These are phyloP conservation scores for Triticum dicoccoides DNA, from an alignment of 176 grass and related monocot genomes.

Conservation along the genomic window DNA sequence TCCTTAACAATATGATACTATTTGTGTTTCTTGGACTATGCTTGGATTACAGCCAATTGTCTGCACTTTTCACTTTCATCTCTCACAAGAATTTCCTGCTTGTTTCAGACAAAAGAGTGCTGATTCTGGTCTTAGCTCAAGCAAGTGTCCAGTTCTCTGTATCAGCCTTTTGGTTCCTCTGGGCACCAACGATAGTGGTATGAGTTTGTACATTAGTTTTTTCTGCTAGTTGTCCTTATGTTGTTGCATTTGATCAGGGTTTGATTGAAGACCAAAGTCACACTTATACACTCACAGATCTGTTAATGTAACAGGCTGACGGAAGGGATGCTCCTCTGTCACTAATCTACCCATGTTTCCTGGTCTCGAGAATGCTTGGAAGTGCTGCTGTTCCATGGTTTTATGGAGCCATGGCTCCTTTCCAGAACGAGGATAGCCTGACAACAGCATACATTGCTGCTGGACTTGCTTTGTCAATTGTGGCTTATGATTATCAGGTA, in stretches of 20 bases:
- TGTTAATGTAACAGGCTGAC: slow-evolving; percentile 57
- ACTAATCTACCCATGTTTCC: slow-evolving; percentile 74
- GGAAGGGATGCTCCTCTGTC: slow-evolving; percentile 75
- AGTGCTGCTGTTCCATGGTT: slow-evolving; percentile 73
- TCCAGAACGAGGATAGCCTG: slow-evolving; percentile 60
- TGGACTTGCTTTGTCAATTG: slow-evolving; percentile 53
- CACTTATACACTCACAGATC: not conserved
- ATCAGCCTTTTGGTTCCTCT: slow-evolving; percentile 79
- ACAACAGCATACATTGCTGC: slow-evolving; percentile 57
- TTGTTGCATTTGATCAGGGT: not conserved
- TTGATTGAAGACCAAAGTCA: not conserved
- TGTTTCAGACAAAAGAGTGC: slow-evolving; percentile 88
- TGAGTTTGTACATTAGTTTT: slow-evolving; percentile 9
- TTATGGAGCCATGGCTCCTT: slow-evolving; percentile 44
- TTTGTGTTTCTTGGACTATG: not conserved
- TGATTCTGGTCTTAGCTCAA: slow-evolving; percentile 81
- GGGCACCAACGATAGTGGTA: slow-evolving; percentile 95
- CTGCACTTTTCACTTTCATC: not conserved
- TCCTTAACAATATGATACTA: not conserved
- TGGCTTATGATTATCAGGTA: slow-evolving; percentile 97
- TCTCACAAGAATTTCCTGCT: slow-evolving; percentile 16
- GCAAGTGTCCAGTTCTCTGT: slow-evolving; percentile 80
- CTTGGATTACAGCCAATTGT: not conserved
- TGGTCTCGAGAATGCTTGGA: slow-evolving; percentile 84
- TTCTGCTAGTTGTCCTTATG: not conserved